Evolutionary conservation across 164 flowering plant genomes (phyloP).

Genomic region (Tetracentron sinense): DNA sequence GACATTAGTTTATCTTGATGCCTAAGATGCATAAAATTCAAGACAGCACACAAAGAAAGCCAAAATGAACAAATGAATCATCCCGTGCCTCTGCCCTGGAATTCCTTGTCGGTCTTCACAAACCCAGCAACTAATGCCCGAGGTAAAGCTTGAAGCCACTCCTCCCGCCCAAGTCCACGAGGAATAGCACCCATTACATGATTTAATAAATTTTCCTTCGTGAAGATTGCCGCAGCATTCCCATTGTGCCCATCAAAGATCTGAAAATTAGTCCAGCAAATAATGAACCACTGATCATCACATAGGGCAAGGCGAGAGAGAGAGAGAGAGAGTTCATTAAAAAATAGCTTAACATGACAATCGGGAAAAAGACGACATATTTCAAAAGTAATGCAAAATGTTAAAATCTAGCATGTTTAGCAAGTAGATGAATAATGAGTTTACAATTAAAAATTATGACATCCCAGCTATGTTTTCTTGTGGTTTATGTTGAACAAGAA

Average conservation of each 20-base stretch:
- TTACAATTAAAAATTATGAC: not conserved
- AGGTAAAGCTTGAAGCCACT: constrained; percentile 90
- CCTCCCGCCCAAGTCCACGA: constrained; percentile 70
- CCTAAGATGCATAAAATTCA: not conserved
- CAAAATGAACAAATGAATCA: not conserved
- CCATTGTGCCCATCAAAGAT: constrained; percentile 96
- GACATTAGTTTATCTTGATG: not conserved
- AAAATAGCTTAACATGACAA: not conserved
- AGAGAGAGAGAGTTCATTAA: not conserved
- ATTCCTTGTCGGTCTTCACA: constrained; percentile 89
- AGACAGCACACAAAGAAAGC: not conserved
- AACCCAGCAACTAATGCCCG: constrained; percentile 89
- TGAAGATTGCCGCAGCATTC: constrained; percentile 74
- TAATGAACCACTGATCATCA: constrained; percentile 11
- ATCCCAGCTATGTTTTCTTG: not conserved
- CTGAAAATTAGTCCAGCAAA: constrained; percentile 32
- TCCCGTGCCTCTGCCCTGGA: constrained; percentile 70
- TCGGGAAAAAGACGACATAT: not conserved
- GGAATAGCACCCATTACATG: constrained; percentile 79
- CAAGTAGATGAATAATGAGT: not conserved
- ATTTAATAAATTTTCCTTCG: constrained; percentile 63
- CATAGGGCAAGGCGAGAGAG: not conserved
- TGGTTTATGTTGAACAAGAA: not conserved
- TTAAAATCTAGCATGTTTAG: not conserved
- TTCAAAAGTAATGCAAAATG: no score